phyloP scores from a whole-genome alignment of 352 stramenopile species.

The Phytophthora vignae region DNA sequence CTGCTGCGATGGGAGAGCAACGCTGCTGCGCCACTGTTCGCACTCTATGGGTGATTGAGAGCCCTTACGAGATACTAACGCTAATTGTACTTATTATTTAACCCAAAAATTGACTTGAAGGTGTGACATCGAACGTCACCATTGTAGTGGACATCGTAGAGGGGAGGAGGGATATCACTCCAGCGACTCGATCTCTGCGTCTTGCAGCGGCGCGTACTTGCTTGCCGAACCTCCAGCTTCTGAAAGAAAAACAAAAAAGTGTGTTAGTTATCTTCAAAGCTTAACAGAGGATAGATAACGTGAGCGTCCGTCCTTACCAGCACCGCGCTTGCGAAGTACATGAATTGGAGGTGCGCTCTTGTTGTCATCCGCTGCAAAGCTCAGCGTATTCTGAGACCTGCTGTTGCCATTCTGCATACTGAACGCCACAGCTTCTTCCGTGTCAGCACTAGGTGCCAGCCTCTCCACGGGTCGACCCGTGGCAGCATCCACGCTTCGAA shows the following conservation, averaged over 20 bases:
- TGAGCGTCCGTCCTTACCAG: conserved; percentile 8
- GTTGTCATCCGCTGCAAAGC: conserved; percentile 2
- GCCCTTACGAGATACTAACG: conserved; percentile 3
- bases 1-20: conserved; percentile 84
- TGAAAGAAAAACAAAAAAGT: background rate
- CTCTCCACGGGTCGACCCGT: conserved; percentile 11
- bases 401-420: conserved; percentile 25
- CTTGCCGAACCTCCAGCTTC: conserved; percentile 6
- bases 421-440: conserved; percentile 12
- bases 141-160: background rate
- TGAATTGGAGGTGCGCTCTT: conserved; percentile 21
- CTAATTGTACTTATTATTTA: conserved; percentile 37
- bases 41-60: conserved; percentile 51
- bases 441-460: conserved; percentile 15
- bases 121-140: too few species aligned
- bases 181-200: conserved; percentile 24
- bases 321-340: conserved; percentile 24
- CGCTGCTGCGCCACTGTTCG: conserved; percentile 74
- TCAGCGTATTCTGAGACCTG: conserved; percentile 3
- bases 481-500: conserved; percentile 23
- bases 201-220: conserved; percentile 16
- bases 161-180: conserved; percentile 8
- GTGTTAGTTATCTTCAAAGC: too few species aligned
- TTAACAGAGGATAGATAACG: background rate
- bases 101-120: background rate